phyloP scores from a whole-genome alignment of 2,329 filamentous ascomycete species.

The Clonostachys rosea region DNA sequence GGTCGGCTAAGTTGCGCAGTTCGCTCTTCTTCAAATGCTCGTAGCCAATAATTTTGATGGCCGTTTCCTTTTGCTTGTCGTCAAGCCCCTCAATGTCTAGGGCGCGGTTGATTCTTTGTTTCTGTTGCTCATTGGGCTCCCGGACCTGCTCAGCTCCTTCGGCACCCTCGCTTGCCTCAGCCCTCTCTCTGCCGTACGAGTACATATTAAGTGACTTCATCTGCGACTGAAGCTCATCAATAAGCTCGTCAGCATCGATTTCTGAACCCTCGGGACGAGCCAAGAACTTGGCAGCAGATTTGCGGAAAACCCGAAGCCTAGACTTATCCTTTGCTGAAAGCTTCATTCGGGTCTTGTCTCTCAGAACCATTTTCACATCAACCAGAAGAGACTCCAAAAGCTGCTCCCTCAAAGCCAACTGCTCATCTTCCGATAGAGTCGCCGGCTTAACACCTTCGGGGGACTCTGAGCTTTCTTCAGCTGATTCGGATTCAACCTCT shows the following conservation, averaged over 20 bases:
- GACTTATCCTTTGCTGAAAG: slow-evolving; percentile 40
- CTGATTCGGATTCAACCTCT: slow-evolving; percentile 4
- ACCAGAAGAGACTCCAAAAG: slow-evolving; percentile 1
- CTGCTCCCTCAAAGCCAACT: not conserved
- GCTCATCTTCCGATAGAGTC: not conserved
- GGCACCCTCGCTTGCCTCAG: slow-evolving; percentile 3
- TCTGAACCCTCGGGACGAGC: slow-evolving; percentile 21
- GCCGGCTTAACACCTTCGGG: not conserved
- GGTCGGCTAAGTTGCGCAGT: slow-evolving; percentile 43
- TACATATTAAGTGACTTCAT: slow-evolving; percentile 24
- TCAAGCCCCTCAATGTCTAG: slow-evolving; percentile 26
- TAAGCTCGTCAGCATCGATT: slow-evolving; percentile 17
- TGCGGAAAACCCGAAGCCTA: slow-evolving; percentile 66
- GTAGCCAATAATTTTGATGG: slow-evolving; percentile 22
- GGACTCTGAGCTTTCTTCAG: not conserved
- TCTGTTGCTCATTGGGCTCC: not conserved
- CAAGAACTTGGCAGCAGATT: slow-evolving; percentile 59
- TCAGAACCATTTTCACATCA: slow-evolving; percentile 1
- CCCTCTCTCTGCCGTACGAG: slow-evolving; percentile 19
- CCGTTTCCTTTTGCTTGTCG: slow-evolving; percentile 22
- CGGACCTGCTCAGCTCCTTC: not conserved
- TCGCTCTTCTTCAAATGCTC: slow-evolving; percentile 39
- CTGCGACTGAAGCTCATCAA: slow-evolving; percentile 21
- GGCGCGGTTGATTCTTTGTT: slow-evolving; percentile 18
- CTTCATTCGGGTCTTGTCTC: not conserved